Base-by-base conservation (phyloP, 768 basidiomycete species). In the Tylopilus plumbeoviolaceoides region DNA sequence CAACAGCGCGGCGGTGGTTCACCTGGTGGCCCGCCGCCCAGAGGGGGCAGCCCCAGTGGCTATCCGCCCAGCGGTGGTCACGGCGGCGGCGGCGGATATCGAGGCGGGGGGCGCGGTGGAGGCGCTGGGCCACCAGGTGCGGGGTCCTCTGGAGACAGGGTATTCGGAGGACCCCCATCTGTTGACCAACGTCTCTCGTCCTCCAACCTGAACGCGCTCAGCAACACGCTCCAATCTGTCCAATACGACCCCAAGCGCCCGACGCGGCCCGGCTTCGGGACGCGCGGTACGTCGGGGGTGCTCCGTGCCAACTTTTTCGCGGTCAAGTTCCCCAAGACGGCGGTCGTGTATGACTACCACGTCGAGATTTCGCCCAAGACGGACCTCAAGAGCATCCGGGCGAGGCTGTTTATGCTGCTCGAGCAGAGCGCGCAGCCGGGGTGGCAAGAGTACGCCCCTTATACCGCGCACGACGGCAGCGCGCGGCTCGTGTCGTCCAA, bases 281-380 rank as follows among this genome's bases (percentile, higher is more conserved):
- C 67, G 1, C 55, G 60, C 7, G 79, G 80, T 8, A 67, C 48
- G 5, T 4, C 60, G 21, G 70, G 76, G 49, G 73, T 69, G 21
- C 61, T 82, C 8, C 75, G 81, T 1, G 64, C 78, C 36, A 81
- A 81, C 53, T 80, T 80, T 61, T 81, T 82, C 57, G 55, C 79
- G 0, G 60, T 79, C 48, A 68, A 61, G 20, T 68, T 79, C 30
- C 72, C 76, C 0, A 72, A 71, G 47, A 15, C 2, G 7, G 69
- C 66, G 0, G 57, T 70, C 17, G 53, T 81, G 4, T 72, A 72
- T 49, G 79, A 82, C 55, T 81, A 81, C 53, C 71, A 72, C 28
- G 66, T 78, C 53, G 58, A 66, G 0, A 59, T 78, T 10, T 44
- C 60, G 2, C 78, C 77, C 20, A 61, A 41, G 12, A 69, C 67